Evolutionary conservation across 441 rosid genomes (phyloP), one percentile per base, ranked within the genome.

Genomic region (Melastoma candidum): DNA sequence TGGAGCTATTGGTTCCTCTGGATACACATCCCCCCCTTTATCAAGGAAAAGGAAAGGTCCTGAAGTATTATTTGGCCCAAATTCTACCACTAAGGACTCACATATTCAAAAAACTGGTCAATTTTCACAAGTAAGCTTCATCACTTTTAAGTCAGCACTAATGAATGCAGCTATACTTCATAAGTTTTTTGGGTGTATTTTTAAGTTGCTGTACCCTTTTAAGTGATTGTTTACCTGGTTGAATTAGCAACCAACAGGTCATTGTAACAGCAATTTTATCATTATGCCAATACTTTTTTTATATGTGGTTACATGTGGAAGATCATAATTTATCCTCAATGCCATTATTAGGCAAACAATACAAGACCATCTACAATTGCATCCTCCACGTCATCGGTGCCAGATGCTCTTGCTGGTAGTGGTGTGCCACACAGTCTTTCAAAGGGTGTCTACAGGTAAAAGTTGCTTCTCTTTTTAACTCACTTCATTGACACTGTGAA

Each of bases 1-100:
- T 57, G 87, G 83, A 48, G 93, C 95, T 53, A 69, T 89, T 57
- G 80, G 89, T 50, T 81, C 86, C 53, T 86, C 96, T 58, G 85
- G 93, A 47, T 86, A 62, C 70, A 72, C 87, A 50, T 82, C 97
- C 48, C 71, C 85, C 2, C 92, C 95, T 26, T 67, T 79, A 55
- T 66, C 79, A 36, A 81, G 80, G 63, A 94, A 80, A 77, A 87
- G 87, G 80, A 94, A 90, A 76, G 78, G 86, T 66, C 94, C 75
- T 70, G 97, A 90, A 11, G 74, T 77, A 58, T 59, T 77, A 63
- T 87, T 87, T 64, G 89, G 79, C 57, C 64, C 78, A 54, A 52
- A 52, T 45, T 52, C 56, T 3, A 50, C 77, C 25, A 59, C 70
- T 55, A 90, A 85, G 74, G 95, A 87, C 66, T 68, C 75, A 46